These are phyloP conservation scores for Pelagomonas calceolata DNA, from an alignment of 108 stramenopile genomes.

Conservation along the genomic window DNA sequence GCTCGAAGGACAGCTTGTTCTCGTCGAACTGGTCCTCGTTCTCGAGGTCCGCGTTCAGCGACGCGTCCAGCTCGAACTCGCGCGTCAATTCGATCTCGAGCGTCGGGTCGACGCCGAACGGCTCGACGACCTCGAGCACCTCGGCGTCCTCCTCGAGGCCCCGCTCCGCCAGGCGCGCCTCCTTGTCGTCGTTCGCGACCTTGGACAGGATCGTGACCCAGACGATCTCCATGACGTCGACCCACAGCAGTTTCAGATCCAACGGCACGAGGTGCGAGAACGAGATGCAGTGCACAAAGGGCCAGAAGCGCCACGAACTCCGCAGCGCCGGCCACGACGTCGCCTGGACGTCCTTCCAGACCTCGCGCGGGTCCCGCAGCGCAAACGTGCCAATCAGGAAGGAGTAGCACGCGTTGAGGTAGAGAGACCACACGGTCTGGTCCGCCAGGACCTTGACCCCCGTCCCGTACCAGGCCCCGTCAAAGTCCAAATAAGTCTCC, in stretches of 20 bases:
- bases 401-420: constrained; percentile 41
- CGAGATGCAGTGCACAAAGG: constrained; percentile 64
- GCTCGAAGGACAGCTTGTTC: constrained; percentile 1
- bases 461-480: background rate
- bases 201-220: constrained; percentile 70
- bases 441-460: constrained; percentile 3
- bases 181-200: constrained; percentile 36
- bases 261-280: constrained; percentile 57
- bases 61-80: constrained; percentile 7
- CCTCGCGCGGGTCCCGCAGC: constrained; percentile 21
- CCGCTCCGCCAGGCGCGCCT: background rate
- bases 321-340: constrained; percentile 61
- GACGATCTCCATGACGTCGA: constrained; percentile 71
- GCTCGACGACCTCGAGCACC: background rate
- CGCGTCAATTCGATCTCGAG: constrained; percentile 17
- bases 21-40: constrained; percentile 1
- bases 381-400: constrained; percentile 50
- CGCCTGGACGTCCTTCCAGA: constrained; percentile 56
- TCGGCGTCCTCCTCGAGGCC: constrained; percentile 6
- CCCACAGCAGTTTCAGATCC: constrained; percentile 69
- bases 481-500: background rate
- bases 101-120: constrained; percentile 4
- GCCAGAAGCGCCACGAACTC: constrained; percentile 70
- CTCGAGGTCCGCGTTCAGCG: too few species aligned
- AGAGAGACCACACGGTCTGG: constrained; percentile 31